These are phyloP conservation scores for Asterochloris sp. DNA, from an alignment of 139 green algal genomes.

Conservation along the genomic window DNA sequence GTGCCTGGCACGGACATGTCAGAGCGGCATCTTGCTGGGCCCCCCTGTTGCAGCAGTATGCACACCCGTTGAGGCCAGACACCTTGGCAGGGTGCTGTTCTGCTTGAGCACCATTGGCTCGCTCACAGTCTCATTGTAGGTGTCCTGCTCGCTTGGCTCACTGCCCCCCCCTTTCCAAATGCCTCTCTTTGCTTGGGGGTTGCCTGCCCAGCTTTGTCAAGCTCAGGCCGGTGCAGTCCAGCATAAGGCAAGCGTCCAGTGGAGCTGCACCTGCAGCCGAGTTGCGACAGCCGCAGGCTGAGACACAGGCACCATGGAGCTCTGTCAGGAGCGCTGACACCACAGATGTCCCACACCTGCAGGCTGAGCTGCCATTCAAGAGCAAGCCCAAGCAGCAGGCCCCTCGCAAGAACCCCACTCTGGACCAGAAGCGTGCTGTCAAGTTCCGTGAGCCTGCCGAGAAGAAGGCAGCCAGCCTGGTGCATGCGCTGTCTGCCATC, in stretches of 20 bases:
- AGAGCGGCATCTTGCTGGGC: neutral
- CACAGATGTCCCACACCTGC: neutral
- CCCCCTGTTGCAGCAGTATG: neutral
- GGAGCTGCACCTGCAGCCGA: no score
- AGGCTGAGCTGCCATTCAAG: constrained; percentile 89
- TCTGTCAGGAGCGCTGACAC: neutral
- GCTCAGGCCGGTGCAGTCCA: neutral
- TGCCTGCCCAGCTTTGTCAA: neutral
- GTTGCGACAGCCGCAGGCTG: no score
- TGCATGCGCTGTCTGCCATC: constrained; percentile 94
- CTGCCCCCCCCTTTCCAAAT: neutral
- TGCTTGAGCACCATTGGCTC: neutral
- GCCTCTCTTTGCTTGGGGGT: neutral
- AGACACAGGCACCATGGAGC: no score
- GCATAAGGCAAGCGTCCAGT: neutral
- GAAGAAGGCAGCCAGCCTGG: constrained; percentile 45
- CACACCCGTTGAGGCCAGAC: neutral
- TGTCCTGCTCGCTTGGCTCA: neutral
- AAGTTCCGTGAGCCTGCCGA: constrained; percentile 70
- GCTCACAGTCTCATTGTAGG: neutral
- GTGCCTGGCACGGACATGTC: neutral
- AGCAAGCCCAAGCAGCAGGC: constrained; percentile 89
- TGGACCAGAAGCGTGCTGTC: constrained; percentile 67
- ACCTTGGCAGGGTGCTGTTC: neutral
- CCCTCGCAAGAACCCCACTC: constrained; percentile 61